A percentile compares a stretch with the other conserved stretches of the same genome.
These are phyloP conservation scores for Boletus vermiculosoides DNA, from an alignment of 768 basidiomycete species.

Conservation along the genomic window DNA sequence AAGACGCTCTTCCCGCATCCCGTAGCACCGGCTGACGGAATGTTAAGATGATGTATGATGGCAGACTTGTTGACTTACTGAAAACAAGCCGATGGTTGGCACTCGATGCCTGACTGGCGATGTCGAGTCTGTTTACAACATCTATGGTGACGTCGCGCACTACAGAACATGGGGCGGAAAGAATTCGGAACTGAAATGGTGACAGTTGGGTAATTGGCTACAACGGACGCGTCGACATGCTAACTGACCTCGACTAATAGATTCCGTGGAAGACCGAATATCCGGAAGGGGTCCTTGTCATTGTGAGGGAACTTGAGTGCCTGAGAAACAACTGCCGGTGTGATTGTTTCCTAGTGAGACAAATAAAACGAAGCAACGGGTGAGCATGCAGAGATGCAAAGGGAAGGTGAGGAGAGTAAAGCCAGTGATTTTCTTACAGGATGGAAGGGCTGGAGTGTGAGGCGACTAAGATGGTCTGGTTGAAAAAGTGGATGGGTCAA, in stretches of 20 bases:
- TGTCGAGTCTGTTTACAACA: conserved; percentile 50
- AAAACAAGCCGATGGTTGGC: conserved; percentile 55
- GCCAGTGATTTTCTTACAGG: conserved; percentile 35
- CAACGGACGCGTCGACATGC: not conserved
- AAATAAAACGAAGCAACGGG: not conserved
- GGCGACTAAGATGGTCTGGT: conserved; percentile 33
- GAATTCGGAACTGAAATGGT: conserved; percentile 55
- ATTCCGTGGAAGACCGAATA: conserved; percentile 71
- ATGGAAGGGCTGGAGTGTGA: conserved; percentile 42
- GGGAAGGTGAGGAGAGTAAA: not conserved
- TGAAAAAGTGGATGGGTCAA: conserved; percentile 44
- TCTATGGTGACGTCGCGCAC: conserved; percentile 66
- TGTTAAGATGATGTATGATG: not conserved
- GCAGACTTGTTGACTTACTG: conserved; percentile 44
- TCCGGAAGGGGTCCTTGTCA: conserved; percentile 51
- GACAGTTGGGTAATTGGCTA: not conserved
- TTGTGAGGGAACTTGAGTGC: conserved; percentile 45
- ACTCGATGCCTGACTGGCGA: conserved; percentile 50
- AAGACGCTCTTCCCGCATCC: conserved; percentile 84
- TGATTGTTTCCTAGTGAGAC: conserved; percentile 31
- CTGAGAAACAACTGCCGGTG: conserved; percentile 39
- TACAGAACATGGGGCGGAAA: conserved; percentile 70
- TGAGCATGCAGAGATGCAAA: not conserved
- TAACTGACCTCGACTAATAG: conserved; percentile 65
- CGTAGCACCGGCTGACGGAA: conserved; percentile 56